These are phyloP conservation scores for Yarrowia sp. DNA, from an alignment of 805 yeast genomes.

Conservation along the genomic window DNA sequence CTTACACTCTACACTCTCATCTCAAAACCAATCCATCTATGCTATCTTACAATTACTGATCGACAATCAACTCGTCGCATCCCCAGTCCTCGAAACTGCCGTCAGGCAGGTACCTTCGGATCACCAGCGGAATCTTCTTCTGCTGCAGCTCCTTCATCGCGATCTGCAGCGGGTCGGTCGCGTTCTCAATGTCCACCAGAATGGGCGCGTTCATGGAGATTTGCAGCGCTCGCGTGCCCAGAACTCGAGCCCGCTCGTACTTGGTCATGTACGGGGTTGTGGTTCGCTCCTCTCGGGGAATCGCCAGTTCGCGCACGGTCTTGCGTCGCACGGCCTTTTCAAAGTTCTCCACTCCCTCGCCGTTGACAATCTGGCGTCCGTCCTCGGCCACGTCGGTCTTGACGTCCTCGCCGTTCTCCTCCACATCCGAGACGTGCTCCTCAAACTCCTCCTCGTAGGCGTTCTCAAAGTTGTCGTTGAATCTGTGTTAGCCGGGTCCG, in stretches of 20 bases:
- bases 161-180: constrained; percentile 96
- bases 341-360: constrained; percentile 50
- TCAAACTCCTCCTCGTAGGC: constrained; percentile 64
- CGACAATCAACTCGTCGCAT: constrained; percentile 93
- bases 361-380: constrained; percentile 69
- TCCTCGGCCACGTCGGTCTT: constrained; percentile 58
- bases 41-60: constrained; percentile 45
- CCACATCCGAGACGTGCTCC: constrained; percentile 76
- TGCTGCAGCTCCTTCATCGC: constrained; percentile 97
- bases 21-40: neutral
- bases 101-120: constrained; percentile 94
- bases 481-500: constrained; percentile 38
- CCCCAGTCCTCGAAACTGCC: constrained; percentile 99
- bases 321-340: constrained; percentile 49
- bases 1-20: neutral
- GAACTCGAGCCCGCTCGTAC: constrained; percentile 94
- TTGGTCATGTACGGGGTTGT: constrained; percentile 99
- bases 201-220: constrained; percentile 99
- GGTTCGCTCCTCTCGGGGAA: constrained; percentile 81
- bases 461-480: constrained; percentile 48
- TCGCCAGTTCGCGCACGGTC: constrained; percentile 75
- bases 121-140: constrained; percentile 90
- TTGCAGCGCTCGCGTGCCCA: constrained; percentile 96
- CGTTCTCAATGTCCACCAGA: constrained; percentile 96
- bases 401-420: constrained; percentile 45